Evolutionary conservation across 345 rosid species (phyloP), one percentile per base, ranked within the genome.

Genomic region (Linum lewisii): DNA sequence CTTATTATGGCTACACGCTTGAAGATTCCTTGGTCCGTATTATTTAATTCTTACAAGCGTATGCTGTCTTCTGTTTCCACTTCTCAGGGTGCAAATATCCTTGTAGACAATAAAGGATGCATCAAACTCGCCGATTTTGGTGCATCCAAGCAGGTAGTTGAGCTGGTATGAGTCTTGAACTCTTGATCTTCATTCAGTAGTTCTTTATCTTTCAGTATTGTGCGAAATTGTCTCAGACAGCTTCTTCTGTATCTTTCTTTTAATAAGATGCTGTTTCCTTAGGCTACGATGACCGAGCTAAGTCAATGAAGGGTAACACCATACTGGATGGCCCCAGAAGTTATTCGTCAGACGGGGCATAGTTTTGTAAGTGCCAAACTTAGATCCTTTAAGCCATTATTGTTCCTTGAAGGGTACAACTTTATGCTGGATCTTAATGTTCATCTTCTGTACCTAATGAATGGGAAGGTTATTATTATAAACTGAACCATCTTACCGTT

Each of bases 111-210:
- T 65, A 86, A 88, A 64, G 98, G 93, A 66, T 79, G 87, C 81
- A 92, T 92, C 72, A 92, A 88, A 70, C 98, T 92, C 71, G 95
- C 98, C 54, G 98, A 92, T 80, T 88, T 88, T 74, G 98, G 98
- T 72, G 98, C 98, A 72, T 92, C 98, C 36, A 92, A 92, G 69
- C 88, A 88, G 75, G 98, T 92, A 0, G 95, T 77, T 57, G 96
- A 92, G 77, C 80, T 88, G 88, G 98, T 88, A 44, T 64, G 51
- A 21, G 42, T 47, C 59, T 52, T 22, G n/a, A 19, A 63, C 51
- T n/a, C 15, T 23, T 44, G 29, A 16, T 51, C 50, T 60, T 61
- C 61, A 11, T 24, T 47, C 26, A 20, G 18, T 11, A 16, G 47
- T 42, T 36, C 14, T 36, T 24, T 58, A 21, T 19, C n/a, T 6